phyloP scores from a whole-genome alignment of 257 asterid genomes.

The Solanum clarkiae region DNA sequence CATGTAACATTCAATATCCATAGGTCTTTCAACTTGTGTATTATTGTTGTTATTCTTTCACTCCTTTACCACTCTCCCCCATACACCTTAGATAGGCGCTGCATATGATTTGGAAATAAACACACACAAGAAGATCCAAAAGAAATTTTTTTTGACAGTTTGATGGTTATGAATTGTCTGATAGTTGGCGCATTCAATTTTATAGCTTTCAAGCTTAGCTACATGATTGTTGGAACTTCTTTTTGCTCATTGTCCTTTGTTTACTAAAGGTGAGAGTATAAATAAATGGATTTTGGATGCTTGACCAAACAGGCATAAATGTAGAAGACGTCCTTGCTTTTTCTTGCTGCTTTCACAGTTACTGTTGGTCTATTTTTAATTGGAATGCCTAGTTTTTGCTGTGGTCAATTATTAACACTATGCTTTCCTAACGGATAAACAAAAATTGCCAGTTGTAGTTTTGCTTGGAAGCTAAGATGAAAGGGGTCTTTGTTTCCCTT shows the following conservation, averaged over 20 bases:
- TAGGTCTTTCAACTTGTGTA: not conserved
- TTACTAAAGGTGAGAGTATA: not conserved
- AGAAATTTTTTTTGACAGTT: not conserved
- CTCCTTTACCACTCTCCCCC: not conserved
- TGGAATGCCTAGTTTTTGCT: not conserved
- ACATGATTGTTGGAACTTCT: not conserved
- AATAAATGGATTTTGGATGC: not conserved
- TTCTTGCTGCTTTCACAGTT: not conserved
- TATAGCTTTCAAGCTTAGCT: not conserved
- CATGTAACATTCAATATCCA: not conserved
- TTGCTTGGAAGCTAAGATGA: conserved; percentile 14
- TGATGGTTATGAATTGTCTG: not conserved
- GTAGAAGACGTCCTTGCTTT: not conserved
- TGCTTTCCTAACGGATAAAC: not conserved
- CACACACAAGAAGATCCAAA: not conserved
- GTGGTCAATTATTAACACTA: not conserved
- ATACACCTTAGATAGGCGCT: not conserved
- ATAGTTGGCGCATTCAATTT: not conserved
- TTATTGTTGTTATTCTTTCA: not conserved
- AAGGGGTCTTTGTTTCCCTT: not conserved
- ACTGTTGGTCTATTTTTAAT: not conserved
- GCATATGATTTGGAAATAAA: not conserved
- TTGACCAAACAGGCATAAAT: not conserved
- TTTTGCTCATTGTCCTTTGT: not conserved
- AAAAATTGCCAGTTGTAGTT: not conserved